Conservation (phyloP, 2,329 filamentous ascomycete species). For the Aspergillus sp. region DNA sequence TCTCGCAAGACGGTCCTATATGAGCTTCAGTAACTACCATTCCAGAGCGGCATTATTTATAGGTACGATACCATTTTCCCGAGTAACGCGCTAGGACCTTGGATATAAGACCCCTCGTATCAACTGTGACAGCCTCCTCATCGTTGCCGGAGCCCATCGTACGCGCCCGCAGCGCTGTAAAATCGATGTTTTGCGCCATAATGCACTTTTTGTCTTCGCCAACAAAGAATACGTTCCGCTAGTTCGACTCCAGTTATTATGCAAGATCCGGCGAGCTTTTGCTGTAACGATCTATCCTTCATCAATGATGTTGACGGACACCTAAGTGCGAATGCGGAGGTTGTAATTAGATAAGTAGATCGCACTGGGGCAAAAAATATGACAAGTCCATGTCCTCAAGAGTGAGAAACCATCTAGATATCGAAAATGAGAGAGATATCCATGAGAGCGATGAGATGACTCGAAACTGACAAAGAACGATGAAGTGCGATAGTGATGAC, state of each 20-base stretch:
- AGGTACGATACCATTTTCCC: conserved; percentile 72
- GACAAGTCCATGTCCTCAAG: no score
- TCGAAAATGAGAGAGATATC: no score
- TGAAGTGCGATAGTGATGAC: background rate
- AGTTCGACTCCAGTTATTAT: background rate
- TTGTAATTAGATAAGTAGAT: no score
- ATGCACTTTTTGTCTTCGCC: conserved; percentile 5
- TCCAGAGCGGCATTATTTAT: conserved; percentile 17
- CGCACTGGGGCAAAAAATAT: no score
- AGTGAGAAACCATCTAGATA: no score
- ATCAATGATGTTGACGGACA: no score
- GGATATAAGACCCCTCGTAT: conserved; percentile 93
- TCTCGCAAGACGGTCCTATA: conserved; percentile 69
- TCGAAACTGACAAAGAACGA: no score
- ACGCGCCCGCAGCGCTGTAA: conserved; percentile 72
- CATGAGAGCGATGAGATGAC: no score
- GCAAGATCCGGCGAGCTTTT: background rate
- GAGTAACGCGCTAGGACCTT: conserved; percentile 96
- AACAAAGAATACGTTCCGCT: background rate
- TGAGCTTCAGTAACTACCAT: conserved; percentile 12
- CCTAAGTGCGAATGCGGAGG: no score
- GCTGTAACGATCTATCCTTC: no score
- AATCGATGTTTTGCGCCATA: conserved; percentile 69
- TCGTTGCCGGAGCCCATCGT: conserved; percentile 83
- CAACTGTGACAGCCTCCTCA: conserved; percentile 96